Conservation (phyloP, 2,329 filamentous ascomycete species). For the Xylaria sp. region DNA sequence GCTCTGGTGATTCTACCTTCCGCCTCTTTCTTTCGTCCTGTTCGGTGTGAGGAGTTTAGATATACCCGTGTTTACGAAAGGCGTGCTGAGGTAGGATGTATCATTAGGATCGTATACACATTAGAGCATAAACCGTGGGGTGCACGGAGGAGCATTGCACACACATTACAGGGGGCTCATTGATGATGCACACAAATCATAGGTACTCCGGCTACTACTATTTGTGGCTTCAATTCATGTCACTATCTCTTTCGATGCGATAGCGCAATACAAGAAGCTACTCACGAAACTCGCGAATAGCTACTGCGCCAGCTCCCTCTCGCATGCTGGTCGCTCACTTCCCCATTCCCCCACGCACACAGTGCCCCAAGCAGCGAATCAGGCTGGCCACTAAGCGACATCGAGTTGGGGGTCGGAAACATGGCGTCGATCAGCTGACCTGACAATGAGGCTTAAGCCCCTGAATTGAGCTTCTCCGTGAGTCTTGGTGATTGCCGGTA, state of each 20-base stretch:
- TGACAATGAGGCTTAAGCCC: not conserved
- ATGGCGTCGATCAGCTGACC: not conserved
- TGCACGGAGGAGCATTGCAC: not conserved
- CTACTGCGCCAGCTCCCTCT: not conserved
- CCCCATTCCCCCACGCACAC: not conserved
- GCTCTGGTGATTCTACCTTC: not conserved
- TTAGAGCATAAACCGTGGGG: too few relatives aligned
- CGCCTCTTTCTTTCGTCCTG: not conserved
- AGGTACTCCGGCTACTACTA: not conserved
- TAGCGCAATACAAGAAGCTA: not conserved
- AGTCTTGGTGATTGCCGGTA: not conserved
- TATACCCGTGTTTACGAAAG: slow-evolving; percentile 7
- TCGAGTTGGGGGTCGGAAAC: not conserved
- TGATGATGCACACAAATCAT: not conserved
- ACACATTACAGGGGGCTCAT: not conserved
- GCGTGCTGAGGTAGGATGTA: not conserved
- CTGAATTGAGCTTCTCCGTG: too few relatives aligned
- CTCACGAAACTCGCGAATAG: not conserved
- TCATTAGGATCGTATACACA: not conserved
- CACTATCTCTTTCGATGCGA: not conserved
- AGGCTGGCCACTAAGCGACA: not conserved
- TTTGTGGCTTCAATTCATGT: not conserved
- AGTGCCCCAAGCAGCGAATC: not conserved
- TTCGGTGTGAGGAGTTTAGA: slow-evolving; percentile 3
- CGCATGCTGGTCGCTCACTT: not conserved